Base-by-base conservation (phyloP, 305 asterid genomes). In the Rubia peregrina region DNA sequence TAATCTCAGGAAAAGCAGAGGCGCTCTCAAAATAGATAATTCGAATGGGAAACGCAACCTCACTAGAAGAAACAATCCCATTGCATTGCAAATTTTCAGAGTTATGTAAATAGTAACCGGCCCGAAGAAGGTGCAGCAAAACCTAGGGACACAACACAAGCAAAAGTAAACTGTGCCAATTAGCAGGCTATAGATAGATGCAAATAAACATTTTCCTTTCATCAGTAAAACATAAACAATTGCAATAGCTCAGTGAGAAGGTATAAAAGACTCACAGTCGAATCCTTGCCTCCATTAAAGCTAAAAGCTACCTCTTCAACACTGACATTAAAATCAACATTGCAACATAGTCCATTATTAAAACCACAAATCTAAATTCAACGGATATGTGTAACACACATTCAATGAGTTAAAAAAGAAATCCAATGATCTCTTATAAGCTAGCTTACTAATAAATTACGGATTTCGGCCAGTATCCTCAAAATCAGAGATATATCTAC, bases 231-330 rank as follows among this genome's bases (percentile, higher is more conserved):
- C 66, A 16, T 78, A 16, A 22, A 64, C 56, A 66, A 44, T 22
- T 38, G 46, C 10, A 41, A 63, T 21, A 8, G 48, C 59, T 17
- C 51, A 56, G 62, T 26, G 53, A 53, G 49, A 38, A 48, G 36
- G n/a, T 30, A 51, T 12, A 16, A 36, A 33, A 48, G 77, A 78
- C 98, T 82, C 81, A 90, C 96, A 48, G 97, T 90, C 43, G 98
- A 92, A 83, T 90, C 97, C 79, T 92, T 92, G 76, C 98, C 98
- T 59, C 97, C 98, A 72, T 92, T 92, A 80, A 92, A 92, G 90
- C 98, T 92, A 82, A 92, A 82, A 53, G 96, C 98, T 76, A 92
- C 88, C 83, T 88, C 97, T 79, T 88, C 95, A 70, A 85, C 79
- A 71, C 98, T 92, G 95, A 64, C 64, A 51, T 76, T 65, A 26